Conservation (phyloP, 495 filamentous ascomycete species). For the Niebla homalea region DNA sequence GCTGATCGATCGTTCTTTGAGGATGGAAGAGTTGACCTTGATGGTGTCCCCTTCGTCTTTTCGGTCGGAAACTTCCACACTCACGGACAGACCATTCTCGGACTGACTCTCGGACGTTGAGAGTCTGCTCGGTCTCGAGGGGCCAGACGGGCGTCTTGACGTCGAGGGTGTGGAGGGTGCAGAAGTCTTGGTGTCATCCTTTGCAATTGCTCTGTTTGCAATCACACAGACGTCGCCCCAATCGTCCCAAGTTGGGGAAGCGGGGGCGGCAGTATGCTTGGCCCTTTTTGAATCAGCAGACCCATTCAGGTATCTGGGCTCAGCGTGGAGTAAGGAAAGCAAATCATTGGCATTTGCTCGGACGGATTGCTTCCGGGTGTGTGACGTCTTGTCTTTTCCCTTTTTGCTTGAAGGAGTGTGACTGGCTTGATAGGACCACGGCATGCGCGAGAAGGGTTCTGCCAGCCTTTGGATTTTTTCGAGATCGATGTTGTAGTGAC, state of each 20-base stretch:
- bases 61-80: constrained; percentile 23
- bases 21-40: constrained; percentile 52
- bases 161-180: constrained; percentile 41
- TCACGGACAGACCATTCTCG: constrained; percentile 18
- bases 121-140: constrained; percentile 29
- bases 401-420: constrained; percentile 41
- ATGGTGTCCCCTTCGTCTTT: constrained; percentile 33
- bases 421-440: constrained; percentile 23
- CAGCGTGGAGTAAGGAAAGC: constrained; percentile 49
- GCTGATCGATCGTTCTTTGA: constrained; percentile 49
- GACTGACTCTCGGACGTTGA: constrained; percentile 39
- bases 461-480: constrained; percentile 76
- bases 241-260: constrained; percentile 41
- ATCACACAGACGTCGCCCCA: constrained; percentile 53
- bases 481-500: constrained; percentile 89
- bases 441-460: constrained; percentile 65
- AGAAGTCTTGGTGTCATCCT: constrained; percentile 16
- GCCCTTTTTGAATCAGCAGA: constrained; percentile 23
- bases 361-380: neutral
- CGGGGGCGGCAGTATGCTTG: constrained; percentile 18
- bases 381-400: constrained; percentile 56
- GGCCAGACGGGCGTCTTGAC: constrained; percentile 23
- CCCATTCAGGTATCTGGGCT: constrained; percentile 29
- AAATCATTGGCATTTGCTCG: constrained; percentile 66
- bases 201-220: constrained; percentile 41